Evolutionary conservation across 2,329 filamentous ascomycete genomes (phyloP).

Genomic region (Pezicula rhizophila): DNA sequence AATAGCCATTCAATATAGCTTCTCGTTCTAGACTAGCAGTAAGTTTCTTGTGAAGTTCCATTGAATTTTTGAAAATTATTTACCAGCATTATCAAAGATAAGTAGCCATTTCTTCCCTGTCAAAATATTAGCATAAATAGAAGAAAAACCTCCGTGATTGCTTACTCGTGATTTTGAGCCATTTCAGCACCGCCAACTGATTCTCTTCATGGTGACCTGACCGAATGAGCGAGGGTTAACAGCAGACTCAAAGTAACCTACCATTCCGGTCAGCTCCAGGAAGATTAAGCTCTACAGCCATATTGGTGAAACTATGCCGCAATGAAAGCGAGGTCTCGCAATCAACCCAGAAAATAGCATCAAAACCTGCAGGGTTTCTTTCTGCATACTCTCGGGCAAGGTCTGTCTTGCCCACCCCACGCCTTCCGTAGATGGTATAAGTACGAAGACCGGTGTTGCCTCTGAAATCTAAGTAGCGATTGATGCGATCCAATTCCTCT

Average conservation of each 20-base stretch:
- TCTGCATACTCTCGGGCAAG: conserved; percentile 18
- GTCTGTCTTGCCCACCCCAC: conserved; percentile 22
- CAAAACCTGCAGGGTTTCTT: conserved; percentile 12
- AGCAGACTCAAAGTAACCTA: not conserved
- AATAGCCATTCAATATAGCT: conserved; percentile 17
- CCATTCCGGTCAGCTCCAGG: conserved; percentile 15
- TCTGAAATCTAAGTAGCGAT: conserved; percentile 9
- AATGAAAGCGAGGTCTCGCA: conserved; percentile 19
- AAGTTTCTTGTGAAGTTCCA: not conserved
- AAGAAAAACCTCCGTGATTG: not conserved
- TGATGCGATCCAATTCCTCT: conserved; percentile 17
- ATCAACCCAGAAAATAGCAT: conserved; percentile 25
- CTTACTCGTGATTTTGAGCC: conserved; percentile 14
- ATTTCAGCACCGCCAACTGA: conserved; percentile 10
- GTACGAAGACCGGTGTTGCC: conserved; percentile 11
- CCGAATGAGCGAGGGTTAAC: not conserved
- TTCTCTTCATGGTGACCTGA: conserved; percentile 14
- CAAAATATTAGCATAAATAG: not conserved
- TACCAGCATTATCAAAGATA: conserved; percentile 17
- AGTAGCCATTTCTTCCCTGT: conserved; percentile 11
- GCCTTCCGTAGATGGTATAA: conserved; percentile 20
- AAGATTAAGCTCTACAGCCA: conserved; percentile 19
- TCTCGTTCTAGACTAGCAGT: conserved; percentile 10
- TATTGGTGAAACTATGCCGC: conserved; percentile 23
- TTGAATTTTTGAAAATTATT: not conserved